A percentile compares a stretch with the other conserved stretches of the same genome.
Evolutionary conservation across 2,329 filamentous ascomycete genomes (phyloP).

Genomic region (Pseudonectria buxi): DNA sequence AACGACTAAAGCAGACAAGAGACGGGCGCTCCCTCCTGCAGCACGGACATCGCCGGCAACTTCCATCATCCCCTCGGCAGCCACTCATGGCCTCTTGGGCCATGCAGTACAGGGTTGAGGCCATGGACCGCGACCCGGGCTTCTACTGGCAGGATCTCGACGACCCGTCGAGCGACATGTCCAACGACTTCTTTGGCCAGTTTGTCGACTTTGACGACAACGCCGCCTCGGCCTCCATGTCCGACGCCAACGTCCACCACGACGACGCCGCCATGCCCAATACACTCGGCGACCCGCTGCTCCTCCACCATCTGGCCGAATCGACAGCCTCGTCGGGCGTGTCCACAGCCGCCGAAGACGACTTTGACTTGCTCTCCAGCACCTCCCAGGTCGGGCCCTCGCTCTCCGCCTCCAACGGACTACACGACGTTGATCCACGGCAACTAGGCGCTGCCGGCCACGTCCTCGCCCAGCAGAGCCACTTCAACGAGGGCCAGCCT

Average conservation of each 20-base stretch:
- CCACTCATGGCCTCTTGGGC: slow-evolving; percentile 30
- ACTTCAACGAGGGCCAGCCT: slow-evolving; percentile 19
- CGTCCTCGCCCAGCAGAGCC: slow-evolving; percentile 7
- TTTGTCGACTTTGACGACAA: slow-evolving; percentile 31
- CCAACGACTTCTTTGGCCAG: slow-evolving; percentile 30
- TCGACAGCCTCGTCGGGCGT: slow-evolving; percentile 29
- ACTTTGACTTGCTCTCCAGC: slow-evolving; percentile 30
- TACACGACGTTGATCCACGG: slow-evolving; percentile 25
- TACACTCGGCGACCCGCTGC: slow-evolving; percentile 20
- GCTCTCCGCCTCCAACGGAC: slow-evolving; percentile 12
- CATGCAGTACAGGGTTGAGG: slow-evolving; percentile 27
- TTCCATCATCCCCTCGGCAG: no score
- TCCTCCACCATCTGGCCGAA: slow-evolving; percentile 24
- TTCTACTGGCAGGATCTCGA: slow-evolving; percentile 31
- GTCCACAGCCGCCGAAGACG: slow-evolving; percentile 26
- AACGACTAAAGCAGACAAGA: no score
- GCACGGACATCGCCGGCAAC: no score
- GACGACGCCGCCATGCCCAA: slow-evolving; percentile 16
- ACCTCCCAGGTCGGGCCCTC: slow-evolving; percentile 24
- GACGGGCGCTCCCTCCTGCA: no score
- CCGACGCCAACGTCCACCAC: slow-evolving; percentile 13
- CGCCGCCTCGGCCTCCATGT: slow-evolving; percentile 14
- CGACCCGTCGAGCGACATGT: slow-evolving; percentile 21
- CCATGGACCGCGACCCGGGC: slow-evolving; percentile 28
- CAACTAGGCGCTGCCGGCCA: slow-evolving; percentile 17